Base-by-base conservation (phyloP, 2,329 filamentous ascomycete species). In the Diaporthe longicolla region DNA sequence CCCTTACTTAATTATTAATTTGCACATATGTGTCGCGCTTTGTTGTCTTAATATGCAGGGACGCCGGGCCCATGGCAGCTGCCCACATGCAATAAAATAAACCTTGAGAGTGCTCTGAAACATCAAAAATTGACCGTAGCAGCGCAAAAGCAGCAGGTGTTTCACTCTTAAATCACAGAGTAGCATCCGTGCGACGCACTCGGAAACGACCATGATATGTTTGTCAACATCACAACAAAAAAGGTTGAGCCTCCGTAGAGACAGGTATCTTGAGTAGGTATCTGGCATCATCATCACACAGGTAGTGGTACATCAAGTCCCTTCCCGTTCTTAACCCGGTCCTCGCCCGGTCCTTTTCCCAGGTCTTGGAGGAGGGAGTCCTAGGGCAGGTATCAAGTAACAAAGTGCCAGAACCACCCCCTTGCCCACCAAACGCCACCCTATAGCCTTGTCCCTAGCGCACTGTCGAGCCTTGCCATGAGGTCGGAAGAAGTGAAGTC, bases 401-500 rank as follows among this genome's bases (percentile, higher is more conserved):
- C 4, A 21, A 21, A 7, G 13, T 54, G 63, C 63, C 63, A 40
- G 48, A 21, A 29, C 17, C 45, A 5, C 7, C 52, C 48, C 32
- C 8, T 54, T 29, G 21, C 45, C 29, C 40, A 68, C 45, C 32
- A 15, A 68, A 68, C 48, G 63, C 63, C 63, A n/a, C 48, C 63
- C 48, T 40, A 26, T 40, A 54, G 45, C 63, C 63, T 37, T 68
- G 48, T 68, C 63, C 63, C 48, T 68, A 68, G 63, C 48, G 48
- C 63, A 68, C 63, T 68, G 48, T 68, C 63, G 63, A 68, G 17
- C 63, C 63, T 68, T 26, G 48, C 45, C n/a, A 35, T 68, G 63
- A 68, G 63, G 63, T 68, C 48, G 63, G 45, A 54, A 68, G 63
- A 68, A 68, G 63, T 54, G 63, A 68, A 68, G 45, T 52, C 17